Evolutionary conservation across 2,329 filamentous ascomycete species (phyloP).

Genomic region (Byssoonygena ceratinophila): DNA sequence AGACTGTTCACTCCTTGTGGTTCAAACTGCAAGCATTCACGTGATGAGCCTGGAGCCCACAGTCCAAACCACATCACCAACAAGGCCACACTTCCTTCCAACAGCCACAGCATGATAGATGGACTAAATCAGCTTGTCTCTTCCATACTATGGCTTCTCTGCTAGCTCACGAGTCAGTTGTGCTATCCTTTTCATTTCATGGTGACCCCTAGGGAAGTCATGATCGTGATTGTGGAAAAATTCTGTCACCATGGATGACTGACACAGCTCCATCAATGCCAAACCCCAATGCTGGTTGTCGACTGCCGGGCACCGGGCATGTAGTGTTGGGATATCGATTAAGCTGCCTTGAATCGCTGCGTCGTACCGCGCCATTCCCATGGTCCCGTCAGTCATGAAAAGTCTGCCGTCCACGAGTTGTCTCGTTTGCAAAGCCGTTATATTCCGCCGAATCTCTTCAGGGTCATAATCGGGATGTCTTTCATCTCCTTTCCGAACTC

Average conservation of each 20-base stretch:
- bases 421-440: conserved; percentile 14
- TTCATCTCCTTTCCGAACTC: conserved; percentile 15
- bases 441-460: conserved; percentile 12
- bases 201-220: conserved; percentile 17
- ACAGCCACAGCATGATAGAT: no score
- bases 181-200: conserved; percentile 17
- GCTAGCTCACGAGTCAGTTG: conserved; percentile 16
- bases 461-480: conserved; percentile 16
- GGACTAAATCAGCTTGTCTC: no score
- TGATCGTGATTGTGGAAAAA: conserved; percentile 16
- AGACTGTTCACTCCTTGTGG: no score
- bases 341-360: conserved; percentile 9
- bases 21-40: neutral
- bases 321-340: conserved; percentile 18
- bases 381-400: conserved; percentile 15
- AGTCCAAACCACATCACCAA: neutral
- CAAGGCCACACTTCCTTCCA: neutral
- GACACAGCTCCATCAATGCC: conserved; percentile 15
- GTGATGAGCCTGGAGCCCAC: neutral
- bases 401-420: conserved; percentile 12
- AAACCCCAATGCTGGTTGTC: conserved; percentile 14
- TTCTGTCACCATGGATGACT: conserved; percentile 13
- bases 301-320: conserved; percentile 14
- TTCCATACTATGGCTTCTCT: conserved; percentile 10
- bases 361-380: conserved; percentile 11